These are phyloP conservation scores for Gremmenia infestans DNA, from an alignment of 2,329 filamentous ascomycete genomes.

Conservation along the genomic window DNA sequence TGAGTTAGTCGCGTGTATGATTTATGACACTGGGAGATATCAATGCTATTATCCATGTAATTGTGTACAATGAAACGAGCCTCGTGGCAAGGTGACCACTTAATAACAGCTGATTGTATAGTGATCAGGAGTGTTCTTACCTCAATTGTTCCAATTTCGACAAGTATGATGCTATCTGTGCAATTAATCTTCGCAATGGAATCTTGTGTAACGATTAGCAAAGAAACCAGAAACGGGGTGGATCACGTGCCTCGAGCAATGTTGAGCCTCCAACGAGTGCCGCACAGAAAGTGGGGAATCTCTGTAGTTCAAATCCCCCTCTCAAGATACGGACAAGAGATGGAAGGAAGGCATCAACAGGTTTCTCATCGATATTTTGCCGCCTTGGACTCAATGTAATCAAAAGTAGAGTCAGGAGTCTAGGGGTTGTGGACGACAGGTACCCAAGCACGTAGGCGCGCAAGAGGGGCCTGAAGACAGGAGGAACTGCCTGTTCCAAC, in stretches of 20 bases:
- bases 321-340: conserved; percentile 38
- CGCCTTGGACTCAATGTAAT: conserved; percentile 39
- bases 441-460: conserved; percentile 59
- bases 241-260: conserved; percentile 49
- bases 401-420: conserved; percentile 50
- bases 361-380: conserved; percentile 23
- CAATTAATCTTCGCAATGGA: conserved; percentile 30
- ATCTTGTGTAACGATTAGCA: conserved; percentile 23
- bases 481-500: conserved; percentile 37
- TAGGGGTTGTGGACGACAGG: conserved; percentile 52
- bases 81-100: too few relatives aligned
- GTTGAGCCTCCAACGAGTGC: conserved; percentile 55
- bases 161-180: conserved; percentile 21
- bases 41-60: too few relatives aligned
- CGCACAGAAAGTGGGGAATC: conserved; percentile 60
- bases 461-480: conserved; percentile 49
- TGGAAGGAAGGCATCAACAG: conserved; percentile 31
- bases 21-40: not conserved
- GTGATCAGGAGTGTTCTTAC: conserved; percentile 7
- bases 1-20: not conserved
- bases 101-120: too few relatives aligned
- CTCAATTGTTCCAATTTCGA: conserved; percentile 26
- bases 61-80: too few relatives aligned
- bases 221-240: not conserved
- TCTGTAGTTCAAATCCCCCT: conserved; percentile 47